Conservation (phyloP, 2,329 filamentous ascomycete genomes). For the Thermothelomyces thermophilus region DNA sequence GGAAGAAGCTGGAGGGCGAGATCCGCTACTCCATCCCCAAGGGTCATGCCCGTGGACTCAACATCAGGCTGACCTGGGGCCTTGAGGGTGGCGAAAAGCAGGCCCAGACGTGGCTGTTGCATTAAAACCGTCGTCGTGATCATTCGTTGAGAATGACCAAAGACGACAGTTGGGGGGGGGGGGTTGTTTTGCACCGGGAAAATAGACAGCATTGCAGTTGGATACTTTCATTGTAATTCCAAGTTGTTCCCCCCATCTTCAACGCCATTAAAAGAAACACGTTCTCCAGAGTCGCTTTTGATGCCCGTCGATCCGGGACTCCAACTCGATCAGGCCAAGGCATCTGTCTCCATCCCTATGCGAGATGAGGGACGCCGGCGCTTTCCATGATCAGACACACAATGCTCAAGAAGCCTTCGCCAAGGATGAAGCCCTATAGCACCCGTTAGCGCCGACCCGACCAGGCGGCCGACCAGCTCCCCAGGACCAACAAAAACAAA, state of each 20-base stretch:
- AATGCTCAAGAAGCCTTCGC: constrained; percentile 88
- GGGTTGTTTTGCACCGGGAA: too few species aligned
- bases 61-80: constrained; percentile 59
- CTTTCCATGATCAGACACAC: constrained; percentile 73
- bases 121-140: constrained; percentile 30
- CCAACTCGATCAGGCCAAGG: not conserved
- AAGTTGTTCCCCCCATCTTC: too few species aligned
- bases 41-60: constrained; percentile 62
- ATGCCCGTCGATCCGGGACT: not conserved
- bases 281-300: not conserved
- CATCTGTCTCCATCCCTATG: not conserved
- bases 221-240: too few species aligned
- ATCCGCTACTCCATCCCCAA: constrained; percentile 64
- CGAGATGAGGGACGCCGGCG: constrained; percentile 23
- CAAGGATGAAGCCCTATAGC: constrained; percentile 72
- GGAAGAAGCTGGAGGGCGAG: constrained; percentile 54
- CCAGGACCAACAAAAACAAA: not conserved
- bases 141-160: too few species aligned
- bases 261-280: not conserved
- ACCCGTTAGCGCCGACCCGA: constrained; percentile 2
- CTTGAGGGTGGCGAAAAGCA: constrained; percentile 34
- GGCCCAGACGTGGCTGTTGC: constrained; percentile 46
- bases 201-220: too few species aligned
- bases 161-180: too few species aligned
- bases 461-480: too few species aligned